phyloP scores from a whole-genome alignment of 805 yeast species.

The Yarrowia divulgata region DNA sequence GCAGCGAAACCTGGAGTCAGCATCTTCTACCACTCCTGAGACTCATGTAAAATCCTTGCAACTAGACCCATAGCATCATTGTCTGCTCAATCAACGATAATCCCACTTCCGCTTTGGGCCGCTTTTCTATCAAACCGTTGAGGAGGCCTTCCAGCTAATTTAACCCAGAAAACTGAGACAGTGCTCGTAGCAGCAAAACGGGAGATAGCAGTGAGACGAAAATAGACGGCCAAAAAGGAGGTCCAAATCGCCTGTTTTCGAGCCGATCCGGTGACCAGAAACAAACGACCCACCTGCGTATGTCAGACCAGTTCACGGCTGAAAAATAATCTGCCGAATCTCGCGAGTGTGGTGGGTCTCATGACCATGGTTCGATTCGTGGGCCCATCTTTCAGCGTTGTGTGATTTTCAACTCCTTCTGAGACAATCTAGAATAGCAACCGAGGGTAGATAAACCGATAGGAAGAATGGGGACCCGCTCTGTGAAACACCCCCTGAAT shows the following conservation, averaged over 20 bases:
- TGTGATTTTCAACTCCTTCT: background rate
- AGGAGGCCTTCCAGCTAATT: constrained; percentile 9
- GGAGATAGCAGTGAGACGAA: background rate
- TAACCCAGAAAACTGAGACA: constrained; percentile 31
- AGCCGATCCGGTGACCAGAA: no score
- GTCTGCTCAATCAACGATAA: background rate
- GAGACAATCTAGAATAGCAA: background rate
- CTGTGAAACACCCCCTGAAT: no score
- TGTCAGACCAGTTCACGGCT: background rate
- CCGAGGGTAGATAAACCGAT: background rate
- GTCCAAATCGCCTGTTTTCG: no score
- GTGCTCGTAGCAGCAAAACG: background rate
- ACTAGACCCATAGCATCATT: no score
- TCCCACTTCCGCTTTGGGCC: background rate
- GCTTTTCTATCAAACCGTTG: constrained; percentile 16
- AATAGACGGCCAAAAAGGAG: background rate
- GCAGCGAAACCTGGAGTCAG: no score
- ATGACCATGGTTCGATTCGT: constrained; percentile 36
- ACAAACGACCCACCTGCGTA: no score
- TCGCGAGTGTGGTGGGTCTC: background rate
- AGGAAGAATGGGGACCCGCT: no score
- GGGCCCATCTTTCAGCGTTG: constrained; percentile 10
- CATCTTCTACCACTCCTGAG: no score
- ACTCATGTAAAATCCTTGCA: no score
- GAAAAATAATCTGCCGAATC: background rate